Evolutionary conservation across 2,329 filamentous ascomycete genomes (phyloP).

Genomic region (Colletotrichum horii): DNA sequence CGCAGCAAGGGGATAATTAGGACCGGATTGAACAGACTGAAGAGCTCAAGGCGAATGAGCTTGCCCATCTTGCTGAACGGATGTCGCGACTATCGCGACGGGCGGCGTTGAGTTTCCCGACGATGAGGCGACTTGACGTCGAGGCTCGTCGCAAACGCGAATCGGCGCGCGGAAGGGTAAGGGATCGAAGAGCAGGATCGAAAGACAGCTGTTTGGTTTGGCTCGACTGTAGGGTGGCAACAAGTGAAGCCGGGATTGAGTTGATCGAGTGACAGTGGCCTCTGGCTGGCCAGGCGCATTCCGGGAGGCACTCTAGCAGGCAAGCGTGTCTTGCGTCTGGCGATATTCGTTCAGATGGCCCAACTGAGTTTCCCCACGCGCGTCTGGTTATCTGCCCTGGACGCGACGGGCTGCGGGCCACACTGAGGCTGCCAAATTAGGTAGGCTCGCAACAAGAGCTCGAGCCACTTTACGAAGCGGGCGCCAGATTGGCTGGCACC

Average conservation of each 20-base stretch:
- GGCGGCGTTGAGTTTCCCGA: neutral
- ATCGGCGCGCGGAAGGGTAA: neutral
- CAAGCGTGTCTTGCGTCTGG: neutral
- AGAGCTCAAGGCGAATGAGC: slow-evolving; percentile 91
- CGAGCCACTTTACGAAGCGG: neutral
- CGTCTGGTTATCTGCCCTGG: slow-evolving; percentile 13
- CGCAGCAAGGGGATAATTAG: neutral
- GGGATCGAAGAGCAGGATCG: neutral
- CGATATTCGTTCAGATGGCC: neutral
- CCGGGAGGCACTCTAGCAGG: slow-evolving; percentile 5
- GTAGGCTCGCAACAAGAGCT: neutral
- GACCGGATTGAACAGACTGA: slow-evolving; percentile 66
- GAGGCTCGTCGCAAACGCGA: neutral
- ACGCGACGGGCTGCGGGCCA: neutral
- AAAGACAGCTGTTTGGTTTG: neutral
- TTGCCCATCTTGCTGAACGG: slow-evolving; percentile 78
- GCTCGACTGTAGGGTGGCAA: neutral
- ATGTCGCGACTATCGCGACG: slow-evolving; percentile 9
- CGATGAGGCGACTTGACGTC: neutral
- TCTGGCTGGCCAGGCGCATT: slow-evolving; percentile 9
- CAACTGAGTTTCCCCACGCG: slow-evolving; percentile 7
- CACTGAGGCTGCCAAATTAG: neutral
- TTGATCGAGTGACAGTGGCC: neutral
- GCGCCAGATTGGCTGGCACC: neutral
- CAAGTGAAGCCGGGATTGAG: neutral